Evolutionary conservation across 2,329 filamentous ascomycete species (phyloP).

Genomic region (Daldinia sp.): DNA sequence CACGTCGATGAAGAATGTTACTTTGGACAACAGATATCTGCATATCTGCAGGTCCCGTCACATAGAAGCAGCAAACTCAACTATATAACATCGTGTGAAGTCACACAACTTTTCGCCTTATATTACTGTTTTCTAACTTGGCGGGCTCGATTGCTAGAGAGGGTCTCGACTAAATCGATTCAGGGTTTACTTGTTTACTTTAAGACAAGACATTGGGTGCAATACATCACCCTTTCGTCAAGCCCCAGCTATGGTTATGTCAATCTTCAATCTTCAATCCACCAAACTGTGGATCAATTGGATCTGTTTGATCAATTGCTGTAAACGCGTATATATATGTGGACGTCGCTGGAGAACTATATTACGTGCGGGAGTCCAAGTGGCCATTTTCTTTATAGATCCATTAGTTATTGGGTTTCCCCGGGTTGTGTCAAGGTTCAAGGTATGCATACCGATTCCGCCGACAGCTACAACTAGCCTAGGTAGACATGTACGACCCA

Average conservation of each 20-base stretch:
- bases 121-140: constrained; percentile 15
- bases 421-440: constrained; percentile 25
- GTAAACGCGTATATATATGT: constrained; percentile 8
- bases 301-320: too few relatives aligned
- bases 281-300: constrained; percentile 26
- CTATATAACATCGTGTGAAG: constrained; percentile 6
- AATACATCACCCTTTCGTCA: constrained; percentile 32
- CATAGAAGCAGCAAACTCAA: constrained; percentile 15
- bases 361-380: constrained; percentile 32
- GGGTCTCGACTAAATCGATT: not conserved
- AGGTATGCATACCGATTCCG: constrained; percentile 28
- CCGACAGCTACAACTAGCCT: constrained; percentile 26
- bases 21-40: constrained; percentile 15
- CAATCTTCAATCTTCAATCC: constrained; percentile 23
- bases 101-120: constrained; percentile 21
- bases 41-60: constrained; percentile 37
- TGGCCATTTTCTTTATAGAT: constrained; percentile 20
- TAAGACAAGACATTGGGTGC: not conserved
- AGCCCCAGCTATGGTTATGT: constrained; percentile 18
- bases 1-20: constrained; percentile 14
- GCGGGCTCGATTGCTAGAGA: too few relatives aligned
- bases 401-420: constrained; percentile 13
- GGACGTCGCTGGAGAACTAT: constrained; percentile 5
- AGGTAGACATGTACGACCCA: not conserved
- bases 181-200: not conserved